These are phyloP conservation scores for Candida cerambycidarum DNA, from an alignment of 805 yeast genomes.

Conservation along the genomic window DNA sequence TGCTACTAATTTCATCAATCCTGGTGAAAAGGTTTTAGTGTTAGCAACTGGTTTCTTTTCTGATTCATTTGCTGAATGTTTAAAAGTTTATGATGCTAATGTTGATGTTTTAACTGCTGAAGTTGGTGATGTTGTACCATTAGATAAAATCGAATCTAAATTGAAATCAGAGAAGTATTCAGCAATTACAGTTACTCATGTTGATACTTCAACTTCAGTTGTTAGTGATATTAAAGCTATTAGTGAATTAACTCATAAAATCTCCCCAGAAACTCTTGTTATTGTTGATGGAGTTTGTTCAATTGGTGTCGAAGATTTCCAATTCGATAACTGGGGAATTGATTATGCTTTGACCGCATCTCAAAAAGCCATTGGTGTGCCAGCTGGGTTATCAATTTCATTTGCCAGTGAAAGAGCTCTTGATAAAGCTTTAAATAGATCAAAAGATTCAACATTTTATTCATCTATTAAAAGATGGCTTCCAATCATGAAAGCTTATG, in stretches of 20 bases:
- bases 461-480: slow-evolving; percentile 81
- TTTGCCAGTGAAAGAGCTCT: slow-evolving; percentile 77
- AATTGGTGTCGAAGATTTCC: slow-evolving; percentile 80
- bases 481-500: slow-evolving; percentile 86
- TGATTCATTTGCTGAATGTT: slow-evolving; percentile 75
- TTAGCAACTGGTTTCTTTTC: slow-evolving; percentile 90
- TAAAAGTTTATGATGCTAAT: slow-evolving; percentile 68
- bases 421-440: slow-evolving; percentile 50
- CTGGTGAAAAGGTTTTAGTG: slow-evolving; percentile 73
- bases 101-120: slow-evolving; percentile 74
- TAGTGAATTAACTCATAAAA: slow-evolving; percentile 56
- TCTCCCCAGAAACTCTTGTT: slow-evolving; percentile 77
- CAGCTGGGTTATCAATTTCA: slow-evolving; percentile 84
- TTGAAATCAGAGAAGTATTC: slow-evolving; percentile 55
- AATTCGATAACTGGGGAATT: slow-evolving; percentile 86
- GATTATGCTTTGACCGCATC: slow-evolving; percentile 91
- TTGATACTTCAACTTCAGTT: slow-evolving; percentile 96
- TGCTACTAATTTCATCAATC: slow-evolving; percentile 67
- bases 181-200: slow-evolving; percentile 86
- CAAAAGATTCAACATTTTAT: slow-evolving; percentile 55
- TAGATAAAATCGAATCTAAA: slow-evolving; percentile 53
- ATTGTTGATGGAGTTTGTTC: slow-evolving; percentile 96
- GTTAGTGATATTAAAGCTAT: slow-evolving; percentile 67
- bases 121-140: slow-evolving; percentile 69
- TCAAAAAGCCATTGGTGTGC: slow-evolving; percentile 93